Evolutionary conservation across 345 rosid genomes (phyloP), one percentile per base, ranked within the genome.

Genomic region (Alliaria petiolata): DNA sequence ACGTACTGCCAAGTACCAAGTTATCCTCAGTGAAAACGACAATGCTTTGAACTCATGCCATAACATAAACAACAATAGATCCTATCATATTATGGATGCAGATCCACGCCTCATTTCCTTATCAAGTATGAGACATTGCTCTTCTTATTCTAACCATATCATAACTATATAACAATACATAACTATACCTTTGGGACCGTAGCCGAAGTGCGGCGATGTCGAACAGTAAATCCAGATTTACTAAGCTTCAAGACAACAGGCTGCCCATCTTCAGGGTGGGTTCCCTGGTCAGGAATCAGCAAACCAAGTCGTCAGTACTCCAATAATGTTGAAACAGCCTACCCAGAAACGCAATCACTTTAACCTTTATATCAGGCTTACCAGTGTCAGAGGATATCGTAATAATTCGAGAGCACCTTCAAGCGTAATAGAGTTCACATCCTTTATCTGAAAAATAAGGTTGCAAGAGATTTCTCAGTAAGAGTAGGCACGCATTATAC

Each of bases 181-280:
- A 52, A 53, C 11, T 6, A 62, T 86, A 95, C 98, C 99, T 89
- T 92, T 30, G 99, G 97, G 72, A 95, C 85, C 49, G 92, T 67
- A 76, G 90, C 99, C 79, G 81, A 82, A 12, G 84, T 85, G 63
- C 87, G 81, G 69, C 93, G 82, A 85, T 95, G 91, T 66, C 78
- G 79, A 62, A 95, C 70, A 3, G 84, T 74, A 77, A 84, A 88
- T 49, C 98, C 98, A 63, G 68, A 75, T 81, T 78, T 89, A 44
- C 89, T 80, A 57, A 85, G 85, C 80, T 83, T 91, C 71, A 95
- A 39, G 22, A 81, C 60, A 60, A 91, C 88, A 19, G 97, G 92
- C 35, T 83, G 84, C 45, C 93, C 90, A 79, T 95, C 99, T 79
- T 83, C 71, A 6, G 97, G 97, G 73, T 95, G 96, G 63, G 75